phyloP scores from a whole-genome alignment of 805 yeast genomes.

The Geotrichum ghanense region DNA sequence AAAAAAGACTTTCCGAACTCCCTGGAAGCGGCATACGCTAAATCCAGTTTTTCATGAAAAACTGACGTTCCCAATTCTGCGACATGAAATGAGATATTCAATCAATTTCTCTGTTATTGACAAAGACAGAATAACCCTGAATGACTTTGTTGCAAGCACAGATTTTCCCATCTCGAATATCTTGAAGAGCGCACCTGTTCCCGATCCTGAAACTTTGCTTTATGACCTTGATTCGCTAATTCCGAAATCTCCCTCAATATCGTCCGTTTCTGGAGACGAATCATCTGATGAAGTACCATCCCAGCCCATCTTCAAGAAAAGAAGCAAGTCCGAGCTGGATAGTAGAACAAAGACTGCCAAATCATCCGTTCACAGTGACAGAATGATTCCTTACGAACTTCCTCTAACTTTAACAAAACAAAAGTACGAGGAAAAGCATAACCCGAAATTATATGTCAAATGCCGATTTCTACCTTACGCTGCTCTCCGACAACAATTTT shows the following conservation, averaged over 20 bases:
- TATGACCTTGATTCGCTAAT: conserved; percentile 17
- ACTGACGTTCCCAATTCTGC: conserved; percentile 63
- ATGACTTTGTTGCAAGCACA: conserved; percentile 69
- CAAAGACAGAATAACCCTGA: conserved; percentile 70
- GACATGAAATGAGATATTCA: conserved; percentile 53
- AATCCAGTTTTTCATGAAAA: conserved; percentile 76
- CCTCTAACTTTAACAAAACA: conserved; percentile 25
- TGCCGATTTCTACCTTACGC: conserved; percentile 60
- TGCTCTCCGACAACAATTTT: conserved; percentile 52
- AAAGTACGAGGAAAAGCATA: conserved; percentile 27
- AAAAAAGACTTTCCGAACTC: conserved; percentile 73
- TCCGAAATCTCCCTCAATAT: not conserved
- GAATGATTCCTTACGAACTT: conserved; percentile 20
- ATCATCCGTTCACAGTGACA: not conserved
- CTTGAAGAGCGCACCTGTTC: conserved; percentile 22
- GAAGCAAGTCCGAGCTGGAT: not conserved
- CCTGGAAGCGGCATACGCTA: conserved; percentile 70
- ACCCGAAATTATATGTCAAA: conserved; percentile 46
- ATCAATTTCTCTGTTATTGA: conserved; percentile 69
- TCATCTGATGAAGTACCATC: not conserved
- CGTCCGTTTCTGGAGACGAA: not conserved
- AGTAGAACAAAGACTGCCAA: not conserved
- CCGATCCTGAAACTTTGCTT: conserved; percentile 27
- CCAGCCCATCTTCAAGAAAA: not conserved
- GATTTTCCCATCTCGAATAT: conserved; percentile 45